phyloP scores from a whole-genome alignment of 2,329 filamentous ascomycete genomes.

The Fusarium clavum region DNA sequence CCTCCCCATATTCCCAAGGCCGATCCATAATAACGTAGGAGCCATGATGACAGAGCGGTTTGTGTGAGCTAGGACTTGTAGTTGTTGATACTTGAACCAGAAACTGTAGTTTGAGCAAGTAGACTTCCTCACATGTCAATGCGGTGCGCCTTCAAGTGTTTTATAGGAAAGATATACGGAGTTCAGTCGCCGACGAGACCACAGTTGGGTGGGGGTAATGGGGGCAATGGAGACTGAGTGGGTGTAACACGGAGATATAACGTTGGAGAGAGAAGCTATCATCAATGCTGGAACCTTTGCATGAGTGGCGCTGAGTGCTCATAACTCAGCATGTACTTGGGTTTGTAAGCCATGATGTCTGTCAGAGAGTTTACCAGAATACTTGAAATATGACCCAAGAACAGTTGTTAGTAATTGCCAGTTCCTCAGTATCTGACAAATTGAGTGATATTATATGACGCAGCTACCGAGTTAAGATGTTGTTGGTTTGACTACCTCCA shows the following conservation, averaged over 20 bases:
- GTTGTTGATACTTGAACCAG: neutral
- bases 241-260: neutral
- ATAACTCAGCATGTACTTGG: neutral
- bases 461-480: neutral
- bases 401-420: neutral
- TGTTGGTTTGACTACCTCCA: slow-evolving; percentile 1
- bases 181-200: neutral
- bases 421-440: neutral
- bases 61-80: neutral
- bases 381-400: neutral
- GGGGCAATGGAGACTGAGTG: neutral
- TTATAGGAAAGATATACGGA: slow-evolving; percentile 4
- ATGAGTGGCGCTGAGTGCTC: neutral
- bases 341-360: neutral
- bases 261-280: neutral
- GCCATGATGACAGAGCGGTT: slow-evolving; percentile 56
- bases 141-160: neutral
- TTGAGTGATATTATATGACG: slow-evolving; percentile 5
- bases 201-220: slow-evolving; percentile 5
- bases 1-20: slow-evolving; percentile 88
- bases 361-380: neutral
- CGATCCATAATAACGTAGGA: slow-evolving; percentile 78
- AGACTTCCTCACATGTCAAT: neutral
- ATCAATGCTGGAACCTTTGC: neutral
- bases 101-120: neutral